A percentile compares a stretch with the other conserved stretches of the same genome.
These are phyloP conservation scores for Candida sakaeoensis DNA, from an alignment of 805 yeast species.

Conservation along the genomic window DNA sequence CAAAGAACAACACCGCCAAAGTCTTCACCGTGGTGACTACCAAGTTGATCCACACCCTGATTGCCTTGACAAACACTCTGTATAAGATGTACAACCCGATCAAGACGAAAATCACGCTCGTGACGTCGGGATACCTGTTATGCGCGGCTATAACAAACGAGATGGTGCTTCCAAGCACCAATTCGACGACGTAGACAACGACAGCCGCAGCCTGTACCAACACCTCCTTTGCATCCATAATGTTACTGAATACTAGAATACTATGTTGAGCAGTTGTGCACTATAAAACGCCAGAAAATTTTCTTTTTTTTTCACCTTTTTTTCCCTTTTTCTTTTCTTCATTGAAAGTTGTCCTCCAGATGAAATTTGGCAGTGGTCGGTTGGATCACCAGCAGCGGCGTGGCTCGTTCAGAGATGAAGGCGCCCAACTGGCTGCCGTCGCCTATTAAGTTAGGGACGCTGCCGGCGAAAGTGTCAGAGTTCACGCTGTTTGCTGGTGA, in stretches of 20 bases:
- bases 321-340: too few species aligned
- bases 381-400: constrained; percentile 5
- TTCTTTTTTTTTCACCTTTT: constrained; percentile 5
- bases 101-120: constrained; percentile 13
- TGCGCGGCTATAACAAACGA: constrained; percentile 12
- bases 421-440: too few species aligned
- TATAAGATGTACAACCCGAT: constrained; percentile 18
- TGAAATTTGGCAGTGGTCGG: constrained; percentile 28
- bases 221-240: constrained; percentile 13
- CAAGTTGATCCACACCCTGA: constrained; percentile 21
- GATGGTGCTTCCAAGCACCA: constrained; percentile 12
- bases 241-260: too few species aligned
- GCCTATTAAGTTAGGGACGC: constrained; percentile 42
- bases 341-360: constrained; percentile 41
- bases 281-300: neutral
- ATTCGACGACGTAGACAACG: constrained; percentile 11
- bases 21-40: constrained; percentile 18
- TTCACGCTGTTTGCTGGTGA: constrained; percentile 11
- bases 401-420: neutral
- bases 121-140: constrained; percentile 18
- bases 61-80: constrained; percentile 13
- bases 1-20: constrained; percentile 13
- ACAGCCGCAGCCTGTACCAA: constrained; percentile 11
- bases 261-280: too few species aligned
- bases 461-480: constrained; percentile 12